phyloP scores from a whole-genome alignment of 352 stramenopile species.

The Globisporangium solare region DNA sequence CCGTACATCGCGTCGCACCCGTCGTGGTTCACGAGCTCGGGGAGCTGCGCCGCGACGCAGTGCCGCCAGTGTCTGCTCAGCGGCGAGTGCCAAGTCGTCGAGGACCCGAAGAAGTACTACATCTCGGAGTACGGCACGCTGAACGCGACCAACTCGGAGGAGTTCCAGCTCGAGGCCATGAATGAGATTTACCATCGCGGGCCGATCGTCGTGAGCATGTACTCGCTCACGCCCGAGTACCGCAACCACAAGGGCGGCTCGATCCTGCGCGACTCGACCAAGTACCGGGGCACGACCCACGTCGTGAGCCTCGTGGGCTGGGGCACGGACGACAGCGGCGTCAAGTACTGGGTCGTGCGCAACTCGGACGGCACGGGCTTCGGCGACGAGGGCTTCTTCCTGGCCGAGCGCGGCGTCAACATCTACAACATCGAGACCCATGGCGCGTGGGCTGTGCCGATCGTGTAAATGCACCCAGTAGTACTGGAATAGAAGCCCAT shows the following conservation, averaged over 20 bases:
- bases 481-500: too few relatives aligned
- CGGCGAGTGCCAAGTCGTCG: constrained; percentile 51
- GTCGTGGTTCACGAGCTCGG: constrained; percentile 56
- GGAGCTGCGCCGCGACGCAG: constrained; percentile 54
- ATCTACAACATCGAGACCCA: constrained; percentile 78
- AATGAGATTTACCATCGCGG: constrained; percentile 96
- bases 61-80: constrained; percentile 62
- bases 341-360: constrained; percentile 96
- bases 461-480: constrained; percentile 21
- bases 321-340: constrained; percentile 75
- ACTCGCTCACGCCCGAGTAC: constrained; percentile 67
- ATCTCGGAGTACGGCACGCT: constrained; percentile 75
- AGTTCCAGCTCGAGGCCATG: constrained; percentile 84
- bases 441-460: constrained; percentile 65
- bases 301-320: constrained; percentile 96
- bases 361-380: constrained; percentile 88
- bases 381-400: constrained; percentile 72
- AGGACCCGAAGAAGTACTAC: constrained; percentile 58
- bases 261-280: constrained; percentile 84
- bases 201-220: constrained; percentile 93
- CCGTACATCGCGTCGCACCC: constrained; percentile 78
- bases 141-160: constrained; percentile 54
- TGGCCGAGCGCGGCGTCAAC: constrained; percentile 61
- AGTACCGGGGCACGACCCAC: constrained; percentile 78
- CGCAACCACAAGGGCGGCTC: constrained; percentile 89